Conservation (phyloP, 148 eudicot species). For the Chenopodium formosanum region DNA sequence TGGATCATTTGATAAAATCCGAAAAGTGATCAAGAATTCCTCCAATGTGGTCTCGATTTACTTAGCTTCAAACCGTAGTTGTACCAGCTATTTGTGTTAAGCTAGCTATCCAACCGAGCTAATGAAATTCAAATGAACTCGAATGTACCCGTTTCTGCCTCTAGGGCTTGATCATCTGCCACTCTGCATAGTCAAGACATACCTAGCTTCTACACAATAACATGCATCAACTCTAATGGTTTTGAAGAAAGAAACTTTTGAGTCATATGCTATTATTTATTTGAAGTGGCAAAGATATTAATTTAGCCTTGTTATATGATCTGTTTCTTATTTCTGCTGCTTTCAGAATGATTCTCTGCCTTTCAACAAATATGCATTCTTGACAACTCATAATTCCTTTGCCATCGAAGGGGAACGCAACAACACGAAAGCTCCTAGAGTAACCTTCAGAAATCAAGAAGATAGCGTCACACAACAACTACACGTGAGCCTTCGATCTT, state of each 20-base stretch:
- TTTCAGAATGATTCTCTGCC: slow-evolving; percentile 69
- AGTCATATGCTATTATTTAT: not conserved
- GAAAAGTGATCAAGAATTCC: not conserved
- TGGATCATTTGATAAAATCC: no score
- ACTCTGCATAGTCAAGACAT: no score
- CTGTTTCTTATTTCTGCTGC: not conserved
- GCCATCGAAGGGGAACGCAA: slow-evolving; percentile 53
- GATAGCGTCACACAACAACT: slow-evolving; percentile 71
- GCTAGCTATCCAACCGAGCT: no score
- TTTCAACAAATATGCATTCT: slow-evolving; percentile 80
- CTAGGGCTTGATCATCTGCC: not conserved
- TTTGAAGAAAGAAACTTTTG: not conserved
- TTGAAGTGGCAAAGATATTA: not conserved
- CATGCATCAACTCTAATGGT: not conserved
- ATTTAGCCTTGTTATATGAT: not conserved
- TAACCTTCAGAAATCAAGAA: slow-evolving; percentile 72
- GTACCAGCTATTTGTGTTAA: no score
- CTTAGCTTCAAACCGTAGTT: not conserved
- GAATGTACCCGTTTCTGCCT: not conserved
- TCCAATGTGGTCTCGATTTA: not conserved
- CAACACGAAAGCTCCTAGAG: slow-evolving; percentile 41
- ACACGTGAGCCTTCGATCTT: slow-evolving; percentile 35
- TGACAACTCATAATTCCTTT: slow-evolving; percentile 79
- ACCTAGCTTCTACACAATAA: no score
- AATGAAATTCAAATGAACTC: no score